These are phyloP conservation scores for Pichia ethanolica DNA, from an alignment of 805 yeast genomes.

Conservation along the genomic window DNA sequence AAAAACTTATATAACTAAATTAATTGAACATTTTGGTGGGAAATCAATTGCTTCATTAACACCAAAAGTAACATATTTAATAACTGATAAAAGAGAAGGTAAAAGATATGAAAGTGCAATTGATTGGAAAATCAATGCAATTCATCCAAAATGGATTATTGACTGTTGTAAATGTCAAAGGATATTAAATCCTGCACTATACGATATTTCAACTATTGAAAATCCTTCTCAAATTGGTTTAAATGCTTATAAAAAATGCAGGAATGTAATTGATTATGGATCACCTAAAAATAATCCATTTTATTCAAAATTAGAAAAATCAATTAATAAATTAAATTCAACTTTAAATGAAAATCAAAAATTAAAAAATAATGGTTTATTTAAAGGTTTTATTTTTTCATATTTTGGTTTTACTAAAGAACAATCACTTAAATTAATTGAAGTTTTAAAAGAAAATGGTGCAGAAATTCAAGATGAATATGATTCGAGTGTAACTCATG, in stretches of 20 bases:
- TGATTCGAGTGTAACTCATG: conserved; percentile 30
- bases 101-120: conserved; percentile 44
- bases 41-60: conserved; percentile 43
- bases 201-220: conserved; percentile 25
- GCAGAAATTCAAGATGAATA: conserved; percentile 16
- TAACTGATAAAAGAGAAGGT: conserved; percentile 46
- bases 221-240: conserved; percentile 17
- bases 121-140: conserved; percentile 45
- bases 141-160: conserved; percentile 44
- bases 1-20: conserved; percentile 26
- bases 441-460: conserved; percentile 16
- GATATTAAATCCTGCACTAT: conserved; percentile 33
- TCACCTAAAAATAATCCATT: conserved; percentile 2
- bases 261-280: conserved; percentile 10
- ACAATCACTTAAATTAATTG: conserved; percentile 14
- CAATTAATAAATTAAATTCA: neutral
- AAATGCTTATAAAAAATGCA: conserved; percentile 25
- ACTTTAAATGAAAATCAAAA: neutral
- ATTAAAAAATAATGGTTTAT: conserved; percentile 21
- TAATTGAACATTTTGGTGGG: conserved; percentile 42
- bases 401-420: conserved; percentile 23
- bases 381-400: conserved; percentile 36
- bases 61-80: conserved; percentile 34
- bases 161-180: conserved; percentile 41
- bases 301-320: neutral